Percentiles rank a stretch among this genome's conserved stretches.
These are phyloP conservation scores for Periconia digitata DNA, from an alignment of 2,329 filamentous ascomycete genomes.

Conservation along the genomic window DNA sequence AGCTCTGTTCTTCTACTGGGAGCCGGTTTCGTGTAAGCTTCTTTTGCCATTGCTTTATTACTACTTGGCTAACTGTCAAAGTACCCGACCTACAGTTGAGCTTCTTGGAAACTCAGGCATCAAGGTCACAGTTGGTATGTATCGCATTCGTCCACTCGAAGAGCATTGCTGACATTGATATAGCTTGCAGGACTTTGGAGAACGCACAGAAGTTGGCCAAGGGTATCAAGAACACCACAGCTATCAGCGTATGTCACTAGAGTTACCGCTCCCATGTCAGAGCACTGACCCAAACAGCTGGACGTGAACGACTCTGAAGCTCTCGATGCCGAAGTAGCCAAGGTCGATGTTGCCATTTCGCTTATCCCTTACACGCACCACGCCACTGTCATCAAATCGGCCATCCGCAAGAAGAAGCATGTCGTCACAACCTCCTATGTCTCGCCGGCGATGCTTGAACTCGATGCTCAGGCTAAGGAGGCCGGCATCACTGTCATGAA, in stretches of 20 bases:
- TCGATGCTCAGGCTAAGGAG: conserved; percentile 79
- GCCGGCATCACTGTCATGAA: conserved; percentile 98
- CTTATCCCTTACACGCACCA: conserved; percentile 75
- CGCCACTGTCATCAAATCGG: conserved; percentile 85
- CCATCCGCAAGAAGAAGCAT: conserved; percentile 91
- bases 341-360: conserved; percentile 71
- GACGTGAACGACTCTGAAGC: conserved; percentile 77
- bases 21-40: conserved; percentile 44
- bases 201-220: conserved; percentile 73
- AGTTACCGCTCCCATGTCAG: no score
- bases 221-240: conserved; percentile 68
- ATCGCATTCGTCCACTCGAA: not conserved
- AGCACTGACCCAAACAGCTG: conserved; percentile 56
- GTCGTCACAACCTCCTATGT: conserved; percentile 95
- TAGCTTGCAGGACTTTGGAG: conserved; percentile 80
- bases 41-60: conserved; percentile 1
- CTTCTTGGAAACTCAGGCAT: conserved; percentile 60
- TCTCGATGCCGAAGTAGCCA: conserved; percentile 76
- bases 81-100: conserved; percentile 60
- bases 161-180: not conserved
- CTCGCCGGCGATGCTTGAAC: conserved; percentile 87
- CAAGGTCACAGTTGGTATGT: conserved; percentile 58
- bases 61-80: conserved; percentile 19
- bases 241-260: conserved; percentile 59
- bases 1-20: conserved; percentile 44